Conservation (phyloP, 495 filamentous ascomycete genomes). For the Trichocladium antarcticum region DNA sequence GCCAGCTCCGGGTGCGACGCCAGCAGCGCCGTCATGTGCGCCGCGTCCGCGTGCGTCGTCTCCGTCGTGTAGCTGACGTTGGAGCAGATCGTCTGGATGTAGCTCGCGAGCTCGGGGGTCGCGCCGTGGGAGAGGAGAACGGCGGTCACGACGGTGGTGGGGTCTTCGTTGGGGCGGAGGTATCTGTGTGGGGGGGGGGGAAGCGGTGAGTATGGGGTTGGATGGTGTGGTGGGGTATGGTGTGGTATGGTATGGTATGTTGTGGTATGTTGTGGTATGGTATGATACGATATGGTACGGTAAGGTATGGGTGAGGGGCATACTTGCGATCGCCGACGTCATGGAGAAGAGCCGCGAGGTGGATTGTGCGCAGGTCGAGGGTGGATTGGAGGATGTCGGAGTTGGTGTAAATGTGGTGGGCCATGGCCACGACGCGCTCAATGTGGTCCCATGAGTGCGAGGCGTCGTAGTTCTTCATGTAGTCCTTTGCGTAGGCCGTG, state of each 20-base stretch:
- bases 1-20: constrained; percentile 56
- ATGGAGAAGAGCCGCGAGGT: constrained; percentile 69
- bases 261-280: not conserved
- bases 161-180: constrained; percentile 39
- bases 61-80: constrained; percentile 74
- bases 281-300: no score
- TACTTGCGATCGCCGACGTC: constrained; percentile 76
- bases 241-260: no score
- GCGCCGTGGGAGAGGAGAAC: constrained; percentile 50
- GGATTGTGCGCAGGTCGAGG: constrained; percentile 46
- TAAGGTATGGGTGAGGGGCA: not conserved
- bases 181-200: constrained; percentile 34
- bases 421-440: constrained; percentile 60
- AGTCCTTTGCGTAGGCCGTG: constrained; percentile 48
- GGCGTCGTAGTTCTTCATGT: constrained; percentile 73
- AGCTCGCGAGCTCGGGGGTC: constrained; percentile 42
- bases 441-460: constrained; percentile 84
- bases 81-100: constrained; percentile 57
- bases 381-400: constrained; percentile 23
- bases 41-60: constrained; percentile 46
- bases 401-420: constrained; percentile 48
- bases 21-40: constrained; percentile 43
- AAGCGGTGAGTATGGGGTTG: not conserved
- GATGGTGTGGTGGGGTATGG: no score
- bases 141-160: constrained; percentile 43